Base-by-base conservation (phyloP, 805 yeast genomes). In the Candida sakaeoensis region DNA sequence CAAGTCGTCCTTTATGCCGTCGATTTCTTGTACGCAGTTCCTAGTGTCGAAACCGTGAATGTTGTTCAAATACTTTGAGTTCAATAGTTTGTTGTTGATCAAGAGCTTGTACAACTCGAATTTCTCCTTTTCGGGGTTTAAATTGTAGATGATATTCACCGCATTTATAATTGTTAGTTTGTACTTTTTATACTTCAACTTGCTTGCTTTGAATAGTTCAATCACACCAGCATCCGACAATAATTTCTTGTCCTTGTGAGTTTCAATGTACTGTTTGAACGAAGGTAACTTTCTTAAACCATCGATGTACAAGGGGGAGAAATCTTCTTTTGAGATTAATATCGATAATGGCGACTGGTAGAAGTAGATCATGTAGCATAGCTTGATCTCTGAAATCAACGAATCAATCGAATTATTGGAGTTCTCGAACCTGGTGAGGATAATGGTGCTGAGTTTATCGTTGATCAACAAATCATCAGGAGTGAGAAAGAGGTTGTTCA, bases 381-480 rank as follows among this genome's bases (percentile, higher is more conserved):
- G 42, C 39, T 63, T 64, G 30, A 68, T 52, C 43, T 65, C 68
- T 3, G 68, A 53, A 12, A 66, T 55, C 35, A 68, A 52, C 24
- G 58, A 50, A 43, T 68, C 73, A 35, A 68, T 64, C 9, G 73
- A 68, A 42, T 65, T 67, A 47, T 65, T 67, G 25, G 68, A 53
- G 44, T 60, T 57, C 34, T 60, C 57, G 39, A 67, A 68, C 27
- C 74, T 46, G 28, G 52, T 52, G 28, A 62, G 47, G 10, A 68
- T 50, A 8, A 66, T 57, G 8, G 61, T 43, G 8, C 55, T 36
- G 13, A 58, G 34, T 8, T 39, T 48, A 2, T 60, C 55, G 33
- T 58, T 60, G 2, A 64, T 40, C 5, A 57, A 36, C 15, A 40
- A 43, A 23, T 56, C n/a, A n/a, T n/a, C 54, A 35, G 54, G 50